Evolutionary conservation across 371 early-diverging fungal species (phyloP).

Genomic region (Smittium culicis): DNA sequence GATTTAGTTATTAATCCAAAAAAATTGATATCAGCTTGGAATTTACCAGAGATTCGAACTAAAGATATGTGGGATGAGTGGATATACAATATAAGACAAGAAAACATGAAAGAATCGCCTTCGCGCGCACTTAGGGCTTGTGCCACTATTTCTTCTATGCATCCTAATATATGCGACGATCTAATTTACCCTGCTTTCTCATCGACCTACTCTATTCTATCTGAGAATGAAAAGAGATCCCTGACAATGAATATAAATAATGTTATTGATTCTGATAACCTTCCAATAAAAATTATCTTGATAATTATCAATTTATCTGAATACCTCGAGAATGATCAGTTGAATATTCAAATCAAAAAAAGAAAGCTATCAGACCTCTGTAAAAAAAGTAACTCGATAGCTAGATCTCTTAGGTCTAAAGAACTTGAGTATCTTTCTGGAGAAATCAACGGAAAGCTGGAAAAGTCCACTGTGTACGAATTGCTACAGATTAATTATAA

Average conservation of each 20-base stretch:
- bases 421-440: slow-evolving; percentile 86
- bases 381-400: slow-evolving; percentile 84
- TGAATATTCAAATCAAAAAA: slow-evolving; percentile 84
- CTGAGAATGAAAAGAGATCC: slow-evolving; percentile 84
- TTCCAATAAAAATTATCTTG: slow-evolving; percentile 85
- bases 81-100: slow-evolving; percentile 79
- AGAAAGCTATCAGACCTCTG: slow-evolving; percentile 79
- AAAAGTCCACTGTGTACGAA: no score
- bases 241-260: slow-evolving; percentile 70
- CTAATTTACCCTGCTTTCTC: slow-evolving; percentile 95
- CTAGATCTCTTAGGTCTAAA: slow-evolving; percentile 91
- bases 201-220: slow-evolving; percentile 87
- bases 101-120: slow-evolving; percentile 88
- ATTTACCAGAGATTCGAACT: slow-evolving; percentile 72
- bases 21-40: slow-evolving; percentile 84
- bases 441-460: slow-evolving; percentile 72
- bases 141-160: slow-evolving; percentile 58
- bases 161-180: slow-evolving; percentile 75
- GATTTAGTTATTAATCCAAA: no score
- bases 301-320: slow-evolving; percentile 88
- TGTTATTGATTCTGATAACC: slow-evolving; percentile 67
- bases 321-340: slow-evolving; percentile 96
- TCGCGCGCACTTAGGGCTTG: slow-evolving; percentile 89
- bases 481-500: no score
- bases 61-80: slow-evolving; percentile 95